Percentiles rank a stretch among this genome's conserved stretches.
These are phyloP conservation scores for Aspergillus cavernicola DNA, from an alignment of 495 filamentous ascomycete genomes.

Conservation along the genomic window DNA sequence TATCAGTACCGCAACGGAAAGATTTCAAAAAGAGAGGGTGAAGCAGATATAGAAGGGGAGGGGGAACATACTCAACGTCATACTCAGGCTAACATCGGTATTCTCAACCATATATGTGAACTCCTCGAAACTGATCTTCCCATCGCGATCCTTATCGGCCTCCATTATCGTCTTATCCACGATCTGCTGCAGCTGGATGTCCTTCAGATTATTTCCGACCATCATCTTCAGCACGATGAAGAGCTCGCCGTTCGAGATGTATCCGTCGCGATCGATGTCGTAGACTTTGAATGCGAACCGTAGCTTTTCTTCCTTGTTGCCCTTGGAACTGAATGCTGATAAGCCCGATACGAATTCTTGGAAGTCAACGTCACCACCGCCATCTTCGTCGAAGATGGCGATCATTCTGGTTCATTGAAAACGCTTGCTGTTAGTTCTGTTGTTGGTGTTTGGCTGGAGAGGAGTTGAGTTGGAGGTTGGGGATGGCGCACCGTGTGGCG, in stretches of 20 bases:
- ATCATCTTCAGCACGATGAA: slow-evolving; percentile 99
- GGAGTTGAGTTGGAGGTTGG: neutral
- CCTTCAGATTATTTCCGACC: slow-evolving; percentile 99
- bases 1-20: neutral
- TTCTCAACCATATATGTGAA: slow-evolving; percentile 98
- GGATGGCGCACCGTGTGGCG: slow-evolving; percentile 72
- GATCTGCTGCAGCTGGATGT: slow-evolving; percentile 90
- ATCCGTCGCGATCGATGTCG: slow-evolving; percentile 98
- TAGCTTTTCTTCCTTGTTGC: slow-evolving; percentile 98
- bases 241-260: slow-evolving; percentile 97
- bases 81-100: slow-evolving; percentile 95
- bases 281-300: slow-evolving; percentile 99
- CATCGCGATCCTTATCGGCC: slow-evolving; percentile 91
- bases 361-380: slow-evolving; percentile 97
- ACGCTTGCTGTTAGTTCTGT: slow-evolving; percentile 1
- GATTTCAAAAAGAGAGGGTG: neutral
- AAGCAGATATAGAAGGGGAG: no score
- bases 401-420: slow-evolving; percentile 68
- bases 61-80: slow-evolving; percentile 74
- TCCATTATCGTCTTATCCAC: slow-evolving; percentile 99
- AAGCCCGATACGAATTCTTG: slow-evolving; percentile 97
- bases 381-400: slow-evolving; percentile 98
- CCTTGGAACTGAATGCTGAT: slow-evolving; percentile 93
- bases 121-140: slow-evolving; percentile 99
- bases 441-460: neutral